phyloP scores from a whole-genome alignment of 306 rosid genomes.

The Sicyos edulis region DNA sequence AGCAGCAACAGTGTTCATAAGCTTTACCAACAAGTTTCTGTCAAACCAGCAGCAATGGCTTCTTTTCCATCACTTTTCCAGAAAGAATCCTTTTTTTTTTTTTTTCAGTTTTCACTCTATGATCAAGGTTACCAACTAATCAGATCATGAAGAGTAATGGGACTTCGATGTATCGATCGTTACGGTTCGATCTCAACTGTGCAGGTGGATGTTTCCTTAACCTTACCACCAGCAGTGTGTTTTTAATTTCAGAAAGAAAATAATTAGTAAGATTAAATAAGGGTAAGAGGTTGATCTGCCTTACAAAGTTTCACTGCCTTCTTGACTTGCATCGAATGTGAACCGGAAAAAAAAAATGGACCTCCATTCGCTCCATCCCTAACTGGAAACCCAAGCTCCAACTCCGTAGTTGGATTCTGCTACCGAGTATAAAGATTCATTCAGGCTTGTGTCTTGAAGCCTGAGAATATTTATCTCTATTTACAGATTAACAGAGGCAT shows the following conservation, averaged over 20 bases:
- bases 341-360: slow-evolving; percentile 59
- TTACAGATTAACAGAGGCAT: slow-evolving; percentile 54
- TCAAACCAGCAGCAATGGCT: too few relatives aligned
- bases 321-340: slow-evolving; percentile 57
- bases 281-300: slow-evolving; percentile 41
- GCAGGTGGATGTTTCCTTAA: slow-evolving; percentile 15
- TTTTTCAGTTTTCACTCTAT: slow-evolving; percentile 11
- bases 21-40: slow-evolving; percentile 5
- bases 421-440: slow-evolving; percentile 74
- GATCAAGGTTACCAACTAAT: slow-evolving; percentile 6
- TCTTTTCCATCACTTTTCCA: neutral
- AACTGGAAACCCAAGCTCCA: slow-evolving; percentile 79
- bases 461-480: slow-evolving; percentile 88
- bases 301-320: slow-evolving; percentile 42
- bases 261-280: slow-evolving; percentile 23
- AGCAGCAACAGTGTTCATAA: neutral
- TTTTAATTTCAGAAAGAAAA: slow-evolving; percentile 1
- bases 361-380: slow-evolving; percentile 95
- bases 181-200: neutral
- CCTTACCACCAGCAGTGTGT: neutral
- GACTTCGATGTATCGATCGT: neutral
- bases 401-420: slow-evolving; percentile 88
- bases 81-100: neutral
- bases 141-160: neutral
- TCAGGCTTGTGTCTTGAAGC: slow-evolving; percentile 40